phyloP scores from a whole-genome alignment of 176 grass and related monocot genomes.

The Neostapfia colusana region DNA sequence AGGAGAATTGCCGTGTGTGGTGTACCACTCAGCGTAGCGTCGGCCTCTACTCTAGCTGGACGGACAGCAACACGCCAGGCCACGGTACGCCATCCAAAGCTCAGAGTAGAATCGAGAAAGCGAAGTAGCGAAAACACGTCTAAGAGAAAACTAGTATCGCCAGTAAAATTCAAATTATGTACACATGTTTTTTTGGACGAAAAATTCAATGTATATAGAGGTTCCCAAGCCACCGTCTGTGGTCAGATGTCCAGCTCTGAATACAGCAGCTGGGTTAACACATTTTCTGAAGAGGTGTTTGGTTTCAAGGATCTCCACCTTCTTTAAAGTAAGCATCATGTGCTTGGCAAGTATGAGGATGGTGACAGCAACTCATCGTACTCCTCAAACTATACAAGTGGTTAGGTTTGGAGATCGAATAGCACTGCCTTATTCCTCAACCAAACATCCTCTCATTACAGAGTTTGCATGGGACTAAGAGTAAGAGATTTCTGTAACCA shows the following conservation, averaged over 20 bases:
- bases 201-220: too few relatives aligned
- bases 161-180: neutral
- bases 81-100: neutral
- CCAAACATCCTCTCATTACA: neutral
- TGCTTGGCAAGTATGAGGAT: neutral
- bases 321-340: neutral
- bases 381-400: neutral
- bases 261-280: slow-evolving; percentile 2
- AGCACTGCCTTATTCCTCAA: neutral
- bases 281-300: neutral
- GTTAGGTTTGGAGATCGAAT: neutral
- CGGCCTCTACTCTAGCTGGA: neutral
- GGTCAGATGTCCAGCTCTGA: neutral
- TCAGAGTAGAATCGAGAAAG: neutral
- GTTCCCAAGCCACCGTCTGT: neutral
- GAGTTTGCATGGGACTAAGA: neutral
- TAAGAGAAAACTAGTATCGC: neutral
- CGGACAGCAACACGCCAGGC: neutral
- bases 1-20: neutral
- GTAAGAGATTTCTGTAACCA: neutral
- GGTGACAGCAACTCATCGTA: neutral
- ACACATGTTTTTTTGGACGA: too few relatives aligned
- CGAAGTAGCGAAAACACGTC: neutral
- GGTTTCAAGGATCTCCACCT: neutral
- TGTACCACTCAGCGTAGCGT: neutral